Conservation (phyloP, 2,329 filamentous ascomycete species). For the Clonostachys solani region DNA sequence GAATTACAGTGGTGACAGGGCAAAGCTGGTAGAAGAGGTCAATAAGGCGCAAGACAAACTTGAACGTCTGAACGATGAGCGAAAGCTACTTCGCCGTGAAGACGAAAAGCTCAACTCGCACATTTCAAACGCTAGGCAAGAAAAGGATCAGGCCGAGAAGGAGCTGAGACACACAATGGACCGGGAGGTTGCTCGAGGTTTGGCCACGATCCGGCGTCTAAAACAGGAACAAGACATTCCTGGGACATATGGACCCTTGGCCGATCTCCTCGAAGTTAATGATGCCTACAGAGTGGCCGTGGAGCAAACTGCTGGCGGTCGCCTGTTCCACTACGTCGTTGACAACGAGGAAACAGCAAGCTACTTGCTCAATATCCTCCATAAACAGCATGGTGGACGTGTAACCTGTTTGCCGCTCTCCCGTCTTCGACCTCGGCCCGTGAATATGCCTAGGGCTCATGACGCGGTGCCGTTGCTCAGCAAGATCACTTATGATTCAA, state of each 20-base stretch:
- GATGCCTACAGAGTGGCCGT: constrained; percentile 85
- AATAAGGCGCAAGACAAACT: constrained; percentile 73
- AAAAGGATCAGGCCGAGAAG: constrained; percentile 73
- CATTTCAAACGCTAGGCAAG: constrained; percentile 68
- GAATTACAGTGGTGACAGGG: constrained; percentile 71
- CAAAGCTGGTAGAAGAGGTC: constrained; percentile 68
- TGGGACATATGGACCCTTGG: constrained; percentile 87
- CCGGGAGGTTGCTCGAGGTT: constrained; percentile 76
- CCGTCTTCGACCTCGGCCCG: constrained; percentile 64
- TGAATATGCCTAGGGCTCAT: constrained; percentile 77
- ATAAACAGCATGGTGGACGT: constrained; percentile 75
- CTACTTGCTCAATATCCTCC: constrained; percentile 72
- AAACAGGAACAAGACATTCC: constrained; percentile 75
- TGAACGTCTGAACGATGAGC: constrained; percentile 78
- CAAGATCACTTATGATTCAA: constrained; percentile 74
- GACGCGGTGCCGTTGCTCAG: constrained; percentile 85
- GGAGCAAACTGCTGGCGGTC: constrained; percentile 88
- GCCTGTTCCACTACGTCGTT: constrained; percentile 93
- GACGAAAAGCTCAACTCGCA: constrained; percentile 82
- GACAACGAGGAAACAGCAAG: constrained; percentile 88
- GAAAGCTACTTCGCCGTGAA: constrained; percentile 83
- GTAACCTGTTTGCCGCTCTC: constrained; percentile 95
- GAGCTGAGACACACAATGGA: constrained; percentile 85
- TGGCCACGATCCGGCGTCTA: constrained; percentile 81
- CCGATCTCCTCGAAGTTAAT: constrained; percentile 84